phyloP scores from a whole-genome alignment of 2,329 filamentous ascomycete species.

The Stagonosporopsis chrysanthemi region DNA sequence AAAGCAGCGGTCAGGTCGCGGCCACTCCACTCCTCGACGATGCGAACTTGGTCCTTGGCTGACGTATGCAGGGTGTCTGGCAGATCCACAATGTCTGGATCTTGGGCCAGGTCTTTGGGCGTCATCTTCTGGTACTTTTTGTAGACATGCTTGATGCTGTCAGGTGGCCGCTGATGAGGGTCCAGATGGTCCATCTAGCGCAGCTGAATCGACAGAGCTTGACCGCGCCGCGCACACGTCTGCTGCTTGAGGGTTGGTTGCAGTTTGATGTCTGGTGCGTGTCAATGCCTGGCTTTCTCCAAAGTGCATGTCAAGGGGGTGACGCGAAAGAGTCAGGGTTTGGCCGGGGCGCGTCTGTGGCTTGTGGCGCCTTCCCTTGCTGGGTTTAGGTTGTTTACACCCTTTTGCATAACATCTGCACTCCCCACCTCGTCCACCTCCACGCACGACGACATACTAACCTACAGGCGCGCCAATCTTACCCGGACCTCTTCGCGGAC shows the following conservation, averaged over 20 bases:
- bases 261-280: not conserved
- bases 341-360: slow-evolving; percentile 30
- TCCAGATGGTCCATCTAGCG: slow-evolving; percentile 60
- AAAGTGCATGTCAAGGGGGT: not conserved
- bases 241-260: not conserved
- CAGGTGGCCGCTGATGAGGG: slow-evolving; percentile 79
- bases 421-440: slow-evolving; percentile 20
- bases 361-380: slow-evolving; percentile 29
- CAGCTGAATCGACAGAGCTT: not conserved
- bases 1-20: slow-evolving; percentile 34
- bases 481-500: not conserved
- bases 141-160: slow-evolving; percentile 73
- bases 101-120: slow-evolving; percentile 58
- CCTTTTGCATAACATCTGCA: slow-evolving; percentile 34
- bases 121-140: slow-evolving; percentile 75
- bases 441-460: slow-evolving; percentile 35
- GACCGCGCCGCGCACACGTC: not conserved
- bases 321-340: slow-evolving; percentile 20
- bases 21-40: slow-evolving; percentile 32
- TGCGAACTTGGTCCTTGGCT: slow-evolving; percentile 27
- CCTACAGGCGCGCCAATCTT: slow-evolving; percentile 28
- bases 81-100: slow-evolving; percentile 53
- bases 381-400: slow-evolving; percentile 33
- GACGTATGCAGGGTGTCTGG: slow-evolving; percentile 38
- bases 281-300: no score